Conservation (phyloP, 257 asterid genomes). For the Hygrophila difformis region DNA sequence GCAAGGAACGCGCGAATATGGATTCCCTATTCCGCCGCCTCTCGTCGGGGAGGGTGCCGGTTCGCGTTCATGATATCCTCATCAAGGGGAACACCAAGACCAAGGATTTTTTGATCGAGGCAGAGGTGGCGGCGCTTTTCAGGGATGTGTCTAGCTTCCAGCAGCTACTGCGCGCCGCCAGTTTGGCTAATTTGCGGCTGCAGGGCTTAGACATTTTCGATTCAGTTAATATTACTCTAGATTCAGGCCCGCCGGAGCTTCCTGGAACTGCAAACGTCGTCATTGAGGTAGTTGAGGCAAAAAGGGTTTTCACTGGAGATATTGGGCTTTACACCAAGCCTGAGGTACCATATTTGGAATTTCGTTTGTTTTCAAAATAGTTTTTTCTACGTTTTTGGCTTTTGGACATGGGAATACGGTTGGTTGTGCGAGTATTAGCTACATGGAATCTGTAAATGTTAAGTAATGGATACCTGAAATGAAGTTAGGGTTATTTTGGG, state of each 20-base stretch:
- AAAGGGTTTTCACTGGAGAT: slow-evolving; percentile 52
- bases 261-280: slow-evolving; percentile 89
- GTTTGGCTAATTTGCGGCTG: slow-evolving; percentile 47
- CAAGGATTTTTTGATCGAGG: slow-evolving; percentile 55
- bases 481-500: too few relatives aligned
- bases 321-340: slow-evolving; percentile 72
- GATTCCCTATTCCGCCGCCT: slow-evolving; percentile 52
- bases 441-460: too few relatives aligned
- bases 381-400: too few relatives aligned
- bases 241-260: slow-evolving; percentile 83
- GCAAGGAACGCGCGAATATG: slow-evolving; percentile 38
- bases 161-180: slow-evolving; percentile 62
- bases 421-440: too few relatives aligned
- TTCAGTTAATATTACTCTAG: slow-evolving; percentile 65
- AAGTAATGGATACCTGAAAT: too few relatives aligned
- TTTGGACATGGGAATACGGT: too few relatives aligned
- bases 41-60: slow-evolving; percentile 53
- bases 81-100: slow-evolving; percentile 82
- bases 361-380: too few relatives aligned
- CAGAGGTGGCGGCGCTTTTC: slow-evolving; percentile 53
- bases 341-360: slow-evolving; percentile 57
- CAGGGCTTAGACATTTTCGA: slow-evolving; percentile 66
- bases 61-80: slow-evolving; percentile 76
- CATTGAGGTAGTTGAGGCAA: slow-evolving; percentile 63
- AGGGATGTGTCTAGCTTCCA: slow-evolving; percentile 54